Evolutionary conservation across 495 filamentous ascomycete species (phyloP).

Genomic region (Aspergillus homomorphus): DNA sequence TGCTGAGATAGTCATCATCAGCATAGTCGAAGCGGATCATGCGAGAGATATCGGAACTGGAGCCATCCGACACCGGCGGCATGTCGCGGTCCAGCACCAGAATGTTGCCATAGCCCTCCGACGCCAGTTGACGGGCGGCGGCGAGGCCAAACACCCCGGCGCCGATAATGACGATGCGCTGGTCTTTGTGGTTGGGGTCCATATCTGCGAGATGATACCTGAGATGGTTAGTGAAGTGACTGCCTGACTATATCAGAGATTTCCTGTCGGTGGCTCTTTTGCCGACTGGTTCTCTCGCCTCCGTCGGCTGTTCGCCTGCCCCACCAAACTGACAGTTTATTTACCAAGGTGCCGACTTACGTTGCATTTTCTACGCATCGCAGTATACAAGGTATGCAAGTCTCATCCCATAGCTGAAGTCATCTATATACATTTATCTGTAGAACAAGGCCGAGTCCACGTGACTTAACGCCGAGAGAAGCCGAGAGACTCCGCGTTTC

Average conservation of each 20-base stretch:
- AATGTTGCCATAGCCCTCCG: constrained; percentile 10
- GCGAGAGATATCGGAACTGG: constrained; percentile 15
- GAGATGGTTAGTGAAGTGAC: too few relatives aligned
- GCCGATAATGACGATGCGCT: constrained; percentile 5
- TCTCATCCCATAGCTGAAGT: too few relatives aligned
- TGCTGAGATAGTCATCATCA: constrained; percentile 11
- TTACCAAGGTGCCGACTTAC: too few relatives aligned
- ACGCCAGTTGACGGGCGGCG: constrained; percentile 13
- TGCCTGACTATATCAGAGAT: background rate
- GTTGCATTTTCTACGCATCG: too few relatives aligned
- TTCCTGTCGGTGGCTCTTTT: background rate
- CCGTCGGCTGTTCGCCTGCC: background rate
- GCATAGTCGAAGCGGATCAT: constrained; percentile 16
- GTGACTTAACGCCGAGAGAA: too few relatives aligned
- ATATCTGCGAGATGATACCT: too few relatives aligned
- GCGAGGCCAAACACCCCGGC: constrained; percentile 15
- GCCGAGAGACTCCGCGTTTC: too few relatives aligned
- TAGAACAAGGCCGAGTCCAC: too few relatives aligned
- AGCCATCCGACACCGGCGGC: constrained; percentile 14
- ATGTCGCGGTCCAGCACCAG: constrained; percentile 12
- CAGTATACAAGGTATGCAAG: too few relatives aligned
- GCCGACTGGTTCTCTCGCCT: background rate
- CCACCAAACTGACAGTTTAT: too few relatives aligned
- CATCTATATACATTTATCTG: too few relatives aligned
- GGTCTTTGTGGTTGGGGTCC: background rate